These are phyloP conservation scores for Talaromyces piceae DNA, from an alignment of 2,329 filamentous ascomycete genomes.

Conservation along the genomic window DNA sequence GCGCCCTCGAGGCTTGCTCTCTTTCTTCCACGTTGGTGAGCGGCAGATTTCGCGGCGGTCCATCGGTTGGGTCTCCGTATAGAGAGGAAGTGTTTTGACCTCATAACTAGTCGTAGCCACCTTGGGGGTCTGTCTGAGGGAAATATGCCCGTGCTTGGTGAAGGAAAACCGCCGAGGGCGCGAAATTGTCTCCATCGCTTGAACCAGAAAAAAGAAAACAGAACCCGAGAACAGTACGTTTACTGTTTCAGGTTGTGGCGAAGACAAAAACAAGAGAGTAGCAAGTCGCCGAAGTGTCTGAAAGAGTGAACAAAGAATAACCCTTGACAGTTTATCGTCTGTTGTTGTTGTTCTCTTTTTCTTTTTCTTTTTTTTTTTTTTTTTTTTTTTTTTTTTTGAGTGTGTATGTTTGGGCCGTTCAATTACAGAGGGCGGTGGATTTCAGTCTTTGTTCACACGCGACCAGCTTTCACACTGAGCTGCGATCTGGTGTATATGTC, in stretches of 20 bases:
- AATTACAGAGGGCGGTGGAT: neutral
- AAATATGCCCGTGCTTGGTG: neutral
- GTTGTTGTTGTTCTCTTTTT: too few relatives aligned
- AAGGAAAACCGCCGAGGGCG: slow-evolving; percentile 10
- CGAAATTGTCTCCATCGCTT: neutral
- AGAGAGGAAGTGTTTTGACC: slow-evolving; percentile 3
- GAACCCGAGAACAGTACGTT: too few relatives aligned
- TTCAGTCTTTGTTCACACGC: neutral
- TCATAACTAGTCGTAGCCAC: slow-evolving; percentile 7
- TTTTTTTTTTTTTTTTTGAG: too few relatives aligned
- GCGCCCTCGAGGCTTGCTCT: slow-evolving; percentile 13
- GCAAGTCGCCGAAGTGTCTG: too few relatives aligned
- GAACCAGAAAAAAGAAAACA: too few relatives aligned
- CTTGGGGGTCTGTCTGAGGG: neutral
- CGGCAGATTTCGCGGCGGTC: slow-evolving; percentile 13
- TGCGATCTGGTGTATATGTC: neutral
- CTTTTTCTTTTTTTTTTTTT: too few relatives aligned
- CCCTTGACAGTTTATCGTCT: too few relatives aligned
- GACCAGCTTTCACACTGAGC: neutral
- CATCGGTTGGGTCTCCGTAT: slow-evolving; percentile 1
- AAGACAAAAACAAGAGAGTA: too few relatives aligned
- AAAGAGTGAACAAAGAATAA: too few relatives aligned
- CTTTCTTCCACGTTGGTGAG: slow-evolving; percentile 15
- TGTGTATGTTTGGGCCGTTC: too few relatives aligned
- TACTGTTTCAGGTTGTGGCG: too few relatives aligned